These are phyloP conservation scores for Wickerhamiella kurtzmanii DNA, from an alignment of 805 yeast species.

Conservation along the genomic window DNA sequence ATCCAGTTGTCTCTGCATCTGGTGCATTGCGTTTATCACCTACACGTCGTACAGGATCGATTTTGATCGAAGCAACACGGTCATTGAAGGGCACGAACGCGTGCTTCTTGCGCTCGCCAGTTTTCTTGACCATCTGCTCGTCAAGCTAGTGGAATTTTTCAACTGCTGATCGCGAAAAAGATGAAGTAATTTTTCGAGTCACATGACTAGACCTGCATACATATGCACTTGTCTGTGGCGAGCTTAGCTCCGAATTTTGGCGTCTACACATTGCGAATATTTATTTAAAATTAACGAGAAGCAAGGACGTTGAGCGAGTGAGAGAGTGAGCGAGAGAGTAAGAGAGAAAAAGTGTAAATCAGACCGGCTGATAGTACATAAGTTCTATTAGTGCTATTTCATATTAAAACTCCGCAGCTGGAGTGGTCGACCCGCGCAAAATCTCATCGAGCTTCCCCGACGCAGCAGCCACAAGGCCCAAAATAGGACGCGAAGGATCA, in stretches of 20 bases:
- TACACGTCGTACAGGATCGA: slow-evolving; percentile 46
- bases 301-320: too few relatives aligned
- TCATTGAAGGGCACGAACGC: slow-evolving; percentile 63
- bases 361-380: slow-evolving; percentile 1
- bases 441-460: slow-evolving; percentile 67
- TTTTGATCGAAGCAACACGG: slow-evolving; percentile 66
- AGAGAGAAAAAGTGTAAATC: neutral
- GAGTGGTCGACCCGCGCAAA: slow-evolving; percentile 22
- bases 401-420: slow-evolving; percentile 12
- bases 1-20: slow-evolving; percentile 27
- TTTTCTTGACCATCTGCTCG: slow-evolving; percentile 1
- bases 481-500: slow-evolving; percentile 91
- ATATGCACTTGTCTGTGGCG: too few relatives aligned
- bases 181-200: slow-evolving; percentile 1
- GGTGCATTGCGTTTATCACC: slow-evolving; percentile 20
- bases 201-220: neutral
- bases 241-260: too few relatives aligned
- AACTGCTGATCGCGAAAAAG: neutral
- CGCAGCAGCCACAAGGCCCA: slow-evolving; percentile 92
- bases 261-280: too few relatives aligned
- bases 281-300: too few relatives aligned
- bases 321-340: neutral
- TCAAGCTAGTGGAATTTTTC: neutral
- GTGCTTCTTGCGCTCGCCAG: slow-evolving; percentile 8
- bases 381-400: neutral